Base-by-base conservation (phyloP, 164 flowering plant species). In the Platanus orientalis region DNA sequence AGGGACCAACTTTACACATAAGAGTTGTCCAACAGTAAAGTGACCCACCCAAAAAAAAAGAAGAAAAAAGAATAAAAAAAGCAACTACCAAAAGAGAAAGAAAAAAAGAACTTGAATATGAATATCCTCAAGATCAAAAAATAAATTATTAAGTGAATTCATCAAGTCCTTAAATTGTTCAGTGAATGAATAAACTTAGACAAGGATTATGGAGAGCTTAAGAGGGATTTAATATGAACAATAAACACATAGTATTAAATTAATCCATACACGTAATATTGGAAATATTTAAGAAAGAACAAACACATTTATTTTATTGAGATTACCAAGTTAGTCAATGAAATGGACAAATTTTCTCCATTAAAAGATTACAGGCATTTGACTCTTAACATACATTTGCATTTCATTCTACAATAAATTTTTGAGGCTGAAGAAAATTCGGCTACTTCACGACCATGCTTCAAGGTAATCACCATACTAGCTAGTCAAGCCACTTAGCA, bases 261-360 rank as follows among this genome's bases (percentile, higher is more conserved):
- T 24, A 57, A n/a, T 13, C 30, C 36, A 64, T 9, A 63, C 20
- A 64, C 19, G 23, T 20, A 47, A 48, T 19, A 21, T 65, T 14
- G 30, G 26, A 1, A 54, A 19, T 28, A 20, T 32, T 42, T 39
- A 51, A 62, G 62, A 62, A 25, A 51, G 55, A 58, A 62, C 24
- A 57, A 47, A 16, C 25, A n/a, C 26, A 53, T 45, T 58, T 39
- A 32, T 36, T 7, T 24, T 54, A 32, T 32, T 28, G 42, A 30
- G 74, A 70, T 70, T 51, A 70, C 73, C 76, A 47, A 57, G 30
- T 59, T 36, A 72, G 80, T 68, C 69, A 58, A 69, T 83, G 92
- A 87, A 83, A 87, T 71, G 36, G 79, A 75, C 69, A 79, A 85
- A 83, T 87, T 83, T 85, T 69, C 84, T 69, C 77, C 85, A 26